A percentile compares a stretch with the other conserved stretches of the same genome.
Evolutionary conservation across 768 basidiomycete species (phyloP).

Genomic region (Leccinum barrowsii): DNA sequence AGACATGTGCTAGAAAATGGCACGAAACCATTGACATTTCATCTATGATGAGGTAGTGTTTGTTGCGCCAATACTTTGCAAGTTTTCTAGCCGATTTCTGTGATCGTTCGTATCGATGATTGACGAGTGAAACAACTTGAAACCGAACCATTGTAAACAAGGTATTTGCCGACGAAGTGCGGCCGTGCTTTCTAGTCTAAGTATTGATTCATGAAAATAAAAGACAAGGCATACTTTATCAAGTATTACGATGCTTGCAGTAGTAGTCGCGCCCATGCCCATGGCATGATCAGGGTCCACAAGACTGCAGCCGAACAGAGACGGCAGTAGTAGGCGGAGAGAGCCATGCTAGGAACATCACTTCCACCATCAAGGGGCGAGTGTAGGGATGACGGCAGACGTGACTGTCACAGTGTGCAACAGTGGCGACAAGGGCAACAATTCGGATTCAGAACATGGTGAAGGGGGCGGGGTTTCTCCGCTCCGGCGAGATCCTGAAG

Average conservation of each 20-base stretch:
- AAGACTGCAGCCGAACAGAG: not conserved
- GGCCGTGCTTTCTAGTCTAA: no score
- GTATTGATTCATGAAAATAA: not conserved
- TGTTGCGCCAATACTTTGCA: no score
- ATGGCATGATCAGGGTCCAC: not conserved
- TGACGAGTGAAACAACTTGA: no score
- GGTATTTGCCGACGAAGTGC: no score
- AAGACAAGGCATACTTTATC: not conserved
- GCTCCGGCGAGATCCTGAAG: not conserved
- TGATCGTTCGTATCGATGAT: no score
- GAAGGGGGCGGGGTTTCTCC: not conserved
- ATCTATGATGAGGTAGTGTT: no score
- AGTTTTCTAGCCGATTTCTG: no score
- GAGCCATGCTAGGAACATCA: not conserved
- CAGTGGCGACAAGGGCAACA: not conserved
- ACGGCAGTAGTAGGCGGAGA: not conserved
- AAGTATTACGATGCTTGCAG: not conserved
- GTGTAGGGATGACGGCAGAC: not conserved
- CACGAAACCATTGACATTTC: no score
- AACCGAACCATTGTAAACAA: no score
- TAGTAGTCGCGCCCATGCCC: not conserved
- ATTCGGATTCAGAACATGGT: not conserved
- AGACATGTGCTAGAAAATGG: no score
- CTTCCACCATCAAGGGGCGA: not conserved
- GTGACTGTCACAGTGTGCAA: not conserved